A percentile compares a stretch with the other conserved stretches of the same genome.
These are phyloP conservation scores for Pontederia crassipes DNA, from an alignment of 176 grass and related monocot species.

Conservation along the genomic window DNA sequence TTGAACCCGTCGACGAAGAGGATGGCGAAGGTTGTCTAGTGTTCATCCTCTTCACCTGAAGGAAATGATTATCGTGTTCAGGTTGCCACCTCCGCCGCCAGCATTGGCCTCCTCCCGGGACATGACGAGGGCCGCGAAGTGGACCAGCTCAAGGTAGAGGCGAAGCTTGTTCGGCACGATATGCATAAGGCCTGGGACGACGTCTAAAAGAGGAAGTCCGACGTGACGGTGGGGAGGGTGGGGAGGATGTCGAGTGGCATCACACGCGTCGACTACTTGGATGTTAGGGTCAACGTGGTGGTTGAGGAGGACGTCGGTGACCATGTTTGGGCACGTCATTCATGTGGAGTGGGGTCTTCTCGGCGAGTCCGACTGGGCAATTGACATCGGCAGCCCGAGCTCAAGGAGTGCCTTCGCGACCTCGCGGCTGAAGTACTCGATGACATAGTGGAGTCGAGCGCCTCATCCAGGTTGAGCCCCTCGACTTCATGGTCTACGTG, in stretches of 20 bases:
- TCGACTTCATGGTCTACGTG: constrained; percentile 3
- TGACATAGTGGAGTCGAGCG: constrained; percentile 87
- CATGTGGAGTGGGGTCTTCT: constrained; percentile 87
- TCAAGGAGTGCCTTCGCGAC: constrained; percentile 94
- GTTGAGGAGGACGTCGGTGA: constrained; percentile 87
- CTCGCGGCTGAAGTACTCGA: constrained; percentile 95
- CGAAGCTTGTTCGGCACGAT: constrained; percentile 97
- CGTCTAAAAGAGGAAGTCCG: constrained; percentile 96
- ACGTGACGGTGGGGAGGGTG: constrained; percentile 46
- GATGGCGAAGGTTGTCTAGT: no score
- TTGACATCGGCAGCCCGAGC: constrained; percentile 95
- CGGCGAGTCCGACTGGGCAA: constrained; percentile 59
- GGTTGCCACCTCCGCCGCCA: no score
- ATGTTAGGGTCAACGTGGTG: constrained; percentile 97
- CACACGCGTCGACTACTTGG: constrained; percentile 79
- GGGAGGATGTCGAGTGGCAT: constrained; percentile 90
- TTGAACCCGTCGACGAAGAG: no score
- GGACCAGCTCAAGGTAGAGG: constrained; percentile 67
- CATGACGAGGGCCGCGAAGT: no score
- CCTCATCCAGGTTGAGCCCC: constrained; percentile 93
- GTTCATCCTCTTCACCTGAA: no score
- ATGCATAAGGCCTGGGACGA: constrained; percentile 74
- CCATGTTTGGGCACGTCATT: constrained; percentile 99
- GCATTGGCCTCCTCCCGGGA: no score
- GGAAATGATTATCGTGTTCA: no score